phyloP scores from a whole-genome alignment of 2,329 filamentous ascomycete genomes.

The Plenodomus tracheiphilus region DNA sequence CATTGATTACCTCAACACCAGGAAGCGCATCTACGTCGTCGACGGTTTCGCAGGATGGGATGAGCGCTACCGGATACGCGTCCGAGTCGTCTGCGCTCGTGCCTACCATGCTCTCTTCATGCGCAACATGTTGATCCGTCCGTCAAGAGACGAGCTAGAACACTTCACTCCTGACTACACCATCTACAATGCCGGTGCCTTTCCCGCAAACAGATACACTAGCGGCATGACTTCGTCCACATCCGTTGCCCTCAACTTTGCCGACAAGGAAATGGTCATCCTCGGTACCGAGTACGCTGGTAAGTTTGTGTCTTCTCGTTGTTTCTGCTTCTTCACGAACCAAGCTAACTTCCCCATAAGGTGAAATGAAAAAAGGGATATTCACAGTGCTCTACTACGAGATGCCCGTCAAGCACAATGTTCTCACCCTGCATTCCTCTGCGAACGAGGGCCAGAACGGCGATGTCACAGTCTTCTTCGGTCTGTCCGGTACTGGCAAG shows the following conservation, averaged over 20 bases:
- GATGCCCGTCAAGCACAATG: conserved; percentile 99
- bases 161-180: conserved; percentile 99
- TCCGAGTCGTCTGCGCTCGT: conserved; percentile 96
- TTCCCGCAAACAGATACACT: conserved; percentile 98
- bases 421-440: conserved; percentile 96
- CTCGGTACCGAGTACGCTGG: conserved; percentile 98
- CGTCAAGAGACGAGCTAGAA: conserved; percentile 86
- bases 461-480: conserved; percentile 99
- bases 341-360: conserved; percentile 11
- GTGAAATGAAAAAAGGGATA: conserved; percentile 94
- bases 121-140: conserved; percentile 99
- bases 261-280: conserved; percentile 99
- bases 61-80: conserved; percentile 94
- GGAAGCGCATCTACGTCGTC: conserved; percentile 97
- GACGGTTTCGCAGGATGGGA: conserved; percentile 99
- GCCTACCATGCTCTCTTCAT: conserved; percentile 99
- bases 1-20: conserved; percentile 98
- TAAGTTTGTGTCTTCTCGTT: conserved; percentile 10
- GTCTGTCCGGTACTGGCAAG: conserved; percentile 97
- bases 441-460: conserved; percentile 95
- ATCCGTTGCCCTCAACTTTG: conserved; percentile 98
- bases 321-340: neutral
- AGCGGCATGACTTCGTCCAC: conserved; percentile 98
- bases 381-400: conserved; percentile 99
- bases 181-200: conserved; percentile 98